phyloP scores from a whole-genome alignment of 805 yeast genomes.

The Yamadazyma endophytica region DNA sequence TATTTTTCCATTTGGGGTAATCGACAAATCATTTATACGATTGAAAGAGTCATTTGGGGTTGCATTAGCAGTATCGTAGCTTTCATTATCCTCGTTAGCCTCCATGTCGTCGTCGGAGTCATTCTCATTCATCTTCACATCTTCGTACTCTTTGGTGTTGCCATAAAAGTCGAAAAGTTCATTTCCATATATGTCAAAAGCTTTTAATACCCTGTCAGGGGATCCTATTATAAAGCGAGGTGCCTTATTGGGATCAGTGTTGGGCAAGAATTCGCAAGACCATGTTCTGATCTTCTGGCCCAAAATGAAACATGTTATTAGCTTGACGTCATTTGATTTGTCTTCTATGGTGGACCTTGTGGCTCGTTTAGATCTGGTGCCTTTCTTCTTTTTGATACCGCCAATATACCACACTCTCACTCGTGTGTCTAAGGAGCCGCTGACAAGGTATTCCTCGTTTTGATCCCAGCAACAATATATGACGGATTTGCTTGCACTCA shows the following conservation, averaged over 20 bases:
- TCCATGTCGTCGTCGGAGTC: constrained; percentile 8
- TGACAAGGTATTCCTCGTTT: constrained; percentile 59
- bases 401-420: constrained; percentile 66
- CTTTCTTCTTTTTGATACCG: constrained; percentile 16
- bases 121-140: constrained; percentile 11
- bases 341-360: constrained; percentile 23
- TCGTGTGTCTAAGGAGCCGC: constrained; percentile 69
- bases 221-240: constrained; percentile 67
- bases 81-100: constrained; percentile 4
- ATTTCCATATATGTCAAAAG: constrained; percentile 33
- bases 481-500: constrained; percentile 38
- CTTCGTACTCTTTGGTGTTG: constrained; percentile 17
- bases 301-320: constrained; percentile 33
- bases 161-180: constrained; percentile 42
- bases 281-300: constrained; percentile 38
- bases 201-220: constrained; percentile 59
- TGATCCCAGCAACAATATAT: constrained; percentile 74
- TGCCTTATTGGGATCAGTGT: constrained; percentile 16
- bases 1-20: constrained; percentile 59
- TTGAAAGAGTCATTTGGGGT: constrained; percentile 21
- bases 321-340: constrained; percentile 13
- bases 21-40: constrained; percentile 64
- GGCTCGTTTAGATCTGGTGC: constrained; percentile 13
- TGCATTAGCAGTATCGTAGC: neutral
- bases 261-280: constrained; percentile 68